These are phyloP conservation scores for Sporisorium exsertum DNA, from an alignment of 1,284 basidiomycete species.

Conservation along the genomic window DNA sequence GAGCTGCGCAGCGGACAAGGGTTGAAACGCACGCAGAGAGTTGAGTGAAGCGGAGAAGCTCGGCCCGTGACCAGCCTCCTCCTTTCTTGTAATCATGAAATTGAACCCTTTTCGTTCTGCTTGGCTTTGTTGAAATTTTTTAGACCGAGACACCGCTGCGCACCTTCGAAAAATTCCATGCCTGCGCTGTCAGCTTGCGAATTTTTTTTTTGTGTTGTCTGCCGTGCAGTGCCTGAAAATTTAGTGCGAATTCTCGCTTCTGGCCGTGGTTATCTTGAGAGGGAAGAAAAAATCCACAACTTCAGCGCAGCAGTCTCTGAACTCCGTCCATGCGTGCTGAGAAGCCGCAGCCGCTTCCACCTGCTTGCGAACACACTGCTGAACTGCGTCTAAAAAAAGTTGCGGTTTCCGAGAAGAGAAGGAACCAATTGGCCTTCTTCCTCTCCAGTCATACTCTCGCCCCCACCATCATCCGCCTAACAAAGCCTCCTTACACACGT, in stretches of 20 bases:
- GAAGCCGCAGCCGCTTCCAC: conserved; percentile 5
- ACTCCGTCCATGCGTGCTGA: neutral
- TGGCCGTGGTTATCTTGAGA: neutral
- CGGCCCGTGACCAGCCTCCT: neutral
- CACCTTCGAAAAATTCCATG: neutral
- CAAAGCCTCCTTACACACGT: neutral
- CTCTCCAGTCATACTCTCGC: neutral
- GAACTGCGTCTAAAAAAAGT: neutral
- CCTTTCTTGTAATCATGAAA: neutral
- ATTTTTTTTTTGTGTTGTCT: neutral
- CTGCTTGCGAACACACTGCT: neutral
- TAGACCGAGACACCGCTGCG: neutral
- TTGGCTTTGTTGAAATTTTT: conserved; percentile 1
- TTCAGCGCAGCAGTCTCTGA: neutral
- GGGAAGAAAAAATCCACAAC: neutral
- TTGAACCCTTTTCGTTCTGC: conserved; percentile 11
- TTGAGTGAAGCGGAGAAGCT: too few species aligned
- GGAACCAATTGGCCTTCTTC: conserved; percentile 8
- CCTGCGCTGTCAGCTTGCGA: conserved; percentile 5
- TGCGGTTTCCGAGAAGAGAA: too few species aligned
- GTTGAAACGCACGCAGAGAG: too few species aligned
- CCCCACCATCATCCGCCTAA: neutral
- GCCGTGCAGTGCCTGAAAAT: too few species aligned
- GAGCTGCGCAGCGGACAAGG: too few species aligned
- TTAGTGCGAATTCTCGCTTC: neutral